Base-by-base conservation (phyloP, 257 asterid genomes). In the Salvia hispanica region DNA sequence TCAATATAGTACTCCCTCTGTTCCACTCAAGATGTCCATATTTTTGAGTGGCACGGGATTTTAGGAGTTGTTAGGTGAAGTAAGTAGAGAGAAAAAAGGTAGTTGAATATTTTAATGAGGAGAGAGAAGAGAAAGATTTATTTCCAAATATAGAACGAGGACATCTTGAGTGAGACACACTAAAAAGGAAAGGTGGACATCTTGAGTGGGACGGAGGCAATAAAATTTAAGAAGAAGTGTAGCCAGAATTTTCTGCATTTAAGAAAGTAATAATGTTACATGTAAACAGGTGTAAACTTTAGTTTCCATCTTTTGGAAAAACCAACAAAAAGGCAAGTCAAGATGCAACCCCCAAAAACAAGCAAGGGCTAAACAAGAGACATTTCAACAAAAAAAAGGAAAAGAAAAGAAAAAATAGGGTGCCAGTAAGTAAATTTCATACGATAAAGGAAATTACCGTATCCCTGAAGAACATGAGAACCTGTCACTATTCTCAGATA, bases 391-490 rank as follows among this genome's bases (percentile, higher is more conserved):
- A 44, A 6, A 39, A 4, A 5, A 12, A 44, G 8, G 44, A 6
- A 5, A 4, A 57, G 51, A 39, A 7, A 33, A 4, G 5, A 13
- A 44, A 11, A 3, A 4, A 57, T 57, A 61, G 13, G 7, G 25
- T 21, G 28, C 54, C 67, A 52, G 58, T 4, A 13, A 67, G 58
- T 39, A 36, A 67, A 37, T 21, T 68, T 55, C 48, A 31, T n/a
- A 59, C 51, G 50, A 62, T 9, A 58, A 61, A 62, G 43, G 72
- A 37, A 72, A 60, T 34, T 90, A 93, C 99, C 99, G 60, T 93
- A 93, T 86, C 99, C 99, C 77, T 93, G 99, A 75, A 90, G 96
- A 72, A 90, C 95, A 51, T 85, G 79, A 75, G 88, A 61, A 60
- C 99, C 77, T 66, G 96, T 66, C 40, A 90, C 97, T 16, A 93